Evolutionary conservation across 345 rosid genomes (phyloP).

Genomic region (Ceriops decandra): DNA sequence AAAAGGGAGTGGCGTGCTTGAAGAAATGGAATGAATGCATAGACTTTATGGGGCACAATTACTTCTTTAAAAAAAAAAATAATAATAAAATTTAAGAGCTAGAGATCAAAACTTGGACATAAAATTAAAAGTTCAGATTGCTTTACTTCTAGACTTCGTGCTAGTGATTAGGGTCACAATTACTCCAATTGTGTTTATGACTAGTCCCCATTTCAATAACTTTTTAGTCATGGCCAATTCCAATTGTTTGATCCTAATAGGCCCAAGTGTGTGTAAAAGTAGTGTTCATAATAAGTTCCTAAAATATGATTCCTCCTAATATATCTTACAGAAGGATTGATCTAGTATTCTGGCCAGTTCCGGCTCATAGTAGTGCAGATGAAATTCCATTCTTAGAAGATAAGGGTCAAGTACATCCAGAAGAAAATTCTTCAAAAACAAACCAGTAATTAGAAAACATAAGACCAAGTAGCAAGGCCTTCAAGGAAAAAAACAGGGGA

Average conservation of each 20-base stretch:
- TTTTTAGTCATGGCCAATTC: constrained; percentile 6
- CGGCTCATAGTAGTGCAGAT: not conserved
- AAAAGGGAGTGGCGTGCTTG: constrained; percentile 37
- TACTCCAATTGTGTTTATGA: constrained; percentile 24
- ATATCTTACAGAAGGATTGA: not conserved
- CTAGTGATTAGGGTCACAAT: not conserved
- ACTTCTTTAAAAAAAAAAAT: not conserved
- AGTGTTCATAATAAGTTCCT: no score
- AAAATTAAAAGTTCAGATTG: rapidly evolving
- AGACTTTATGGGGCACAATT: constrained; percentile 5
- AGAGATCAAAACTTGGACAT: not conserved
- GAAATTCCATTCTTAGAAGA: not conserved
- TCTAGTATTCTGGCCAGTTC: not conserved
- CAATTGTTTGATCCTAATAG: not conserved
- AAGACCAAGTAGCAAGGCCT: not conserved
- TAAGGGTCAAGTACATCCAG: not conserved
- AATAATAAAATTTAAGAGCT: no score
- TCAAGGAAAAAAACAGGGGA: not conserved
- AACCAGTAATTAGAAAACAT: not conserved
- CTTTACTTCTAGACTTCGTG: not conserved
- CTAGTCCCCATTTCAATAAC: constrained; percentile 47
- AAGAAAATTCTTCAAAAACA: not conserved
- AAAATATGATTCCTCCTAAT: not conserved
- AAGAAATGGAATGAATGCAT: constrained; percentile 18
- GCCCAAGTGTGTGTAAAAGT: not conserved